Evolutionary conservation across 1,284 basidiomycete species (phyloP).

Genomic region (Naganishia liquefaciens): DNA sequence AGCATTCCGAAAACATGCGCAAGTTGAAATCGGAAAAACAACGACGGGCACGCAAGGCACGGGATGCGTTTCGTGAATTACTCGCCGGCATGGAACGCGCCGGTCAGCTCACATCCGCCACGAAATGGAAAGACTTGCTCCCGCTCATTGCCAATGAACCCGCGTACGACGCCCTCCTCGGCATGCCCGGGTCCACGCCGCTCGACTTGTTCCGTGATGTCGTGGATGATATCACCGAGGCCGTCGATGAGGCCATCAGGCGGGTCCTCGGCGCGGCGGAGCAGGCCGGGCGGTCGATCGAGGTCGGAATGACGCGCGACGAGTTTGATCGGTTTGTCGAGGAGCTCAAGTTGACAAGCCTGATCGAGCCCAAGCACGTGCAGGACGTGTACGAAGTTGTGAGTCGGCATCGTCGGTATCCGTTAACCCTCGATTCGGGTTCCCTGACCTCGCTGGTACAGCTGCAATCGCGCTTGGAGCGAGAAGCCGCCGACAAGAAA

Average conservation of each 20-base stretch:
- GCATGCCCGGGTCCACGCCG: constrained; percentile 88
- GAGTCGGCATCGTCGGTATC: constrained; percentile 48
- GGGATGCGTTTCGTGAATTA: constrained; percentile 82
- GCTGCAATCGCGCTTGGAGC: constrained; percentile 70
- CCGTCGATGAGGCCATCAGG: constrained; percentile 72
- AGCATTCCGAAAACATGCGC: constrained; percentile 79
- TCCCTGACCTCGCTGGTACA: constrained; percentile 46
- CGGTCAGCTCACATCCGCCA: constrained; percentile 73
- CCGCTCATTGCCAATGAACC: constrained; percentile 70
- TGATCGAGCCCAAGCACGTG: constrained; percentile 61
- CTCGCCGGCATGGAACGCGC: constrained; percentile 67
- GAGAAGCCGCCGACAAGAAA: constrained; percentile 75
- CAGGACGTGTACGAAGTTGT: constrained; percentile 68
- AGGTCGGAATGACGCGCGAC: constrained; percentile 51
- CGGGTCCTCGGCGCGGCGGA: constrained; percentile 64
- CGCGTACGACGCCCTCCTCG: constrained; percentile 81
- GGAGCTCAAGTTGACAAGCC: constrained; percentile 57
- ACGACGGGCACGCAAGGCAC: constrained; percentile 76
- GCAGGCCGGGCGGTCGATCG: constrained; percentile 52
- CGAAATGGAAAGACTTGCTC: constrained; percentile 89
- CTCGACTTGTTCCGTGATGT: constrained; percentile 95
- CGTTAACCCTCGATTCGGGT: too few species aligned
- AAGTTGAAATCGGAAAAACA: constrained; percentile 77
- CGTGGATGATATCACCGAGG: constrained; percentile 81
- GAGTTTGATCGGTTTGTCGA: constrained; percentile 60